phyloP scores from a whole-genome alignment of 2,329 filamentous ascomycete species.

The Gnomoniopsis smithogilvyi region DNA sequence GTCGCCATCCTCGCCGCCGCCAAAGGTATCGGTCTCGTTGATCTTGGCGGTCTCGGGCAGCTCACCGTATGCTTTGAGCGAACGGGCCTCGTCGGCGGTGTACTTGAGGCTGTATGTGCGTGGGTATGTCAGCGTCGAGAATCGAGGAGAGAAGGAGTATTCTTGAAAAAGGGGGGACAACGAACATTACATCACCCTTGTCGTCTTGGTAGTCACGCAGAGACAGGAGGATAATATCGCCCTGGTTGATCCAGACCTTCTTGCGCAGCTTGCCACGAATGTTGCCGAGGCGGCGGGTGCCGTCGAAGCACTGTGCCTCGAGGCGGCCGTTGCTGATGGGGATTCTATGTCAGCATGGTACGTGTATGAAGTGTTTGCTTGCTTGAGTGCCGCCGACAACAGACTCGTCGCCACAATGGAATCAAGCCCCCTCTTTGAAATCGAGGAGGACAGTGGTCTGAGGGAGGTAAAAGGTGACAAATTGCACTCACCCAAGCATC shows the following conservation, averaged over 20 bases:
- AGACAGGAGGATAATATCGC: slow-evolving; percentile 84
- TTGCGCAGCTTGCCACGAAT: slow-evolving; percentile 92
- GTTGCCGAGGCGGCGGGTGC: slow-evolving; percentile 70
- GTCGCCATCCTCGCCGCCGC: slow-evolving; percentile 89
- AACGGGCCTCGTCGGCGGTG: slow-evolving; percentile 90
- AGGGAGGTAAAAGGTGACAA: background rate
- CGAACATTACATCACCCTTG: slow-evolving; percentile 77
- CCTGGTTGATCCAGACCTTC: slow-evolving; percentile 99
- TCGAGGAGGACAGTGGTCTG: background rate
- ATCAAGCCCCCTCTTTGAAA: too few species aligned
- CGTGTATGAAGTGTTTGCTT: background rate
- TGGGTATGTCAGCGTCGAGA: too few species aligned
- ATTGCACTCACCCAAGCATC: slow-evolving; percentile 67
- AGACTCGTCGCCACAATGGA: background rate
- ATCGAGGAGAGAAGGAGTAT: too few species aligned
- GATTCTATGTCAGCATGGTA: background rate
- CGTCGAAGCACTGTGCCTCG: slow-evolving; percentile 93
- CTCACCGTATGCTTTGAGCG: slow-evolving; percentile 95
- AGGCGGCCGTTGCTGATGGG: slow-evolving; percentile 71
- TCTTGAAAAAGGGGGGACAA: background rate
- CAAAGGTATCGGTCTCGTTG: slow-evolving; percentile 97
- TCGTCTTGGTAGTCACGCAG: slow-evolving; percentile 84
- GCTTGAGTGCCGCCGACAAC: too few species aligned
- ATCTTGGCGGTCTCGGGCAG: slow-evolving; percentile 98
- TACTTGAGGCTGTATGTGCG: slow-evolving; percentile 66